Base-by-base conservation (phyloP, 768 basidiomycete genomes). In the Tylopilus plumbeoviolaceoides region DNA sequence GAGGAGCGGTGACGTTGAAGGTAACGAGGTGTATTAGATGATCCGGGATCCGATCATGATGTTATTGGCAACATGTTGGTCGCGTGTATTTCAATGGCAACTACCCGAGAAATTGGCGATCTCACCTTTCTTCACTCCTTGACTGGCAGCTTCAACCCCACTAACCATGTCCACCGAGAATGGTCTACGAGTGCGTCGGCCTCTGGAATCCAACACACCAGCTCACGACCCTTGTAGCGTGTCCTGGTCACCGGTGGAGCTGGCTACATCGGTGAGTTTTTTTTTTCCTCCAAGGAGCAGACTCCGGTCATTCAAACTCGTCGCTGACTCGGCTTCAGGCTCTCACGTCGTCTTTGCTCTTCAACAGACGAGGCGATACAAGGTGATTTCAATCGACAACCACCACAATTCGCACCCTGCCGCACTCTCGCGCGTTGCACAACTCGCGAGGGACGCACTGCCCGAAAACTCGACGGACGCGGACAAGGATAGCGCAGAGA, bases 301-400 rank as follows among this genome's bases (percentile, higher is more conserved):
- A 10, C 25, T 50, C 30, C 23, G 39, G 45, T 51, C 48, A 52
- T 35, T 50, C 48, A 40, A 18, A n/a, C 18, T 40, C 33, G 54
- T 18, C 20, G 45, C 55, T 56, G 39, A 70, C 33, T 35, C 27
- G 39, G 45, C 51, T 27, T 17, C 33, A 93, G 95, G 94, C 65
- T 95, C 95, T 25, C 97, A 99, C 73, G 87, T 98, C 67, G 85
- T 98, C 59, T 91, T 88, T 54, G 77, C 82, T 44, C 75, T 97
- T 38, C 85, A 97, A 59, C 80, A 90, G 65, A 91, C 93, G 12
- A 83, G 92, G 53, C 77, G 84, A 57, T 99, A 89, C 80, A 90
- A 89, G 67, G 92, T 98, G 62, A 83, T 98, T 58, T 88, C 94
- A 21, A 80, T 98, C 62, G 97, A 99, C 76, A 98, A 98, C 76